Conservation (phyloP, 805 yeast genomes). For the Diddensiella transvaalensis region DNA sequence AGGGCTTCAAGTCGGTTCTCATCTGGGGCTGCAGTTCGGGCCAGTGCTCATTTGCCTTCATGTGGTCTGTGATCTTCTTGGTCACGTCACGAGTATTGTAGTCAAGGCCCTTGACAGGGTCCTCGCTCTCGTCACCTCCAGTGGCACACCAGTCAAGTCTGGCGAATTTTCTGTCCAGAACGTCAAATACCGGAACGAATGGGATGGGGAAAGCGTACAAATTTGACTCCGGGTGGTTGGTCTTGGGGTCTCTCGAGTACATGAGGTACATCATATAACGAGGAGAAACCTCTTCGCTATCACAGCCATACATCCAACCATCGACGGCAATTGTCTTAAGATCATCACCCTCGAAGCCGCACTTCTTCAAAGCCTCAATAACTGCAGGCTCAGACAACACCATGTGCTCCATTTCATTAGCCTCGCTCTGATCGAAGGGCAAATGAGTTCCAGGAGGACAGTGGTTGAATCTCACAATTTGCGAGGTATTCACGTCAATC, state of each 20-base stretch:
- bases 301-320: conserved; percentile 87
- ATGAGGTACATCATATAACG: conserved; percentile 61
- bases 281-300: conserved; percentile 43
- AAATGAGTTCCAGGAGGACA: conserved; percentile 64
- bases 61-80: conserved; percentile 64
- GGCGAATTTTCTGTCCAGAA: conserved; percentile 54
- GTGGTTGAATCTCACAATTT: conserved; percentile 52
- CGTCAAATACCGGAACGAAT: conserved; percentile 73
- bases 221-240: conserved; percentile 33
- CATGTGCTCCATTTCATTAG: conserved; percentile 48
- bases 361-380: conserved; percentile 61
- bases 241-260: conserved; percentile 68
- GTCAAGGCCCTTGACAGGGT: conserved; percentile 41
- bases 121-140: conserved; percentile 59
- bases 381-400: conserved; percentile 54
- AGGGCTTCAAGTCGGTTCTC: conserved; percentile 62
- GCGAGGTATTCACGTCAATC: conserved; percentile 60
- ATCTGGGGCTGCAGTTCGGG: conserved; percentile 29
- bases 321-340: conserved; percentile 50
- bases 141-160: conserved; percentile 74
- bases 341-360: conserved; percentile 38
- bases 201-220: conserved; percentile 62
- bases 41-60: conserved; percentile 42
- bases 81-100: conserved; percentile 47
- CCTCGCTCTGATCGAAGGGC: conserved; percentile 67